Evolutionary conservation across 73 alveolate genomes (phyloP).

Genomic region (Tetrahymena borealis): DNA sequence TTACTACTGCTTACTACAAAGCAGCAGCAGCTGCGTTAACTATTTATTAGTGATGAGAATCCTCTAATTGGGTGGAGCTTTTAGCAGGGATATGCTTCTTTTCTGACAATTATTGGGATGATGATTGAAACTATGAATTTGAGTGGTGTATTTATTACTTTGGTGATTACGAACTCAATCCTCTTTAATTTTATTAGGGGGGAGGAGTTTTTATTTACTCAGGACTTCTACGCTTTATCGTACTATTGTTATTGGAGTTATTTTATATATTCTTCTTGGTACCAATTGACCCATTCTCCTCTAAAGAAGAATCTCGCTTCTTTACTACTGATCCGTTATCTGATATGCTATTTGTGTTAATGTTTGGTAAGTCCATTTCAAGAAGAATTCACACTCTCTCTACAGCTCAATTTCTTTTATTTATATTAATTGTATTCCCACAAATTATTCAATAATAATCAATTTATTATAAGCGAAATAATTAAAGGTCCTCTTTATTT

Average conservation of each 20-base stretch:
- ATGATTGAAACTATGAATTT: not conserved
- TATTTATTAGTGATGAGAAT: not conserved
- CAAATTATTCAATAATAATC: not conserved
- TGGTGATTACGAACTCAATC: not conserved
- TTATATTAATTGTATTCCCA: not conserved
- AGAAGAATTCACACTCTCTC: not conserved
- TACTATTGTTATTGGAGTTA: not conserved
- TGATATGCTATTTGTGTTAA: not conserved
- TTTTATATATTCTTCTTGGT: not conserved
- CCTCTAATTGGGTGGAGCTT: not conserved
- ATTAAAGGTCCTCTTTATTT: too few species aligned
- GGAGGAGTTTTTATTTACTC: not conserved
- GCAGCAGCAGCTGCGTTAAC: not conserved
- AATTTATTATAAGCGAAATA: not conserved
- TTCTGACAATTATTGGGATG: not conserved
- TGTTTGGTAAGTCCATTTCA: not conserved
- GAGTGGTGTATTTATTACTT: not conserved
- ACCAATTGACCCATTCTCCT: not conserved
- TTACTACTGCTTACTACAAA: not conserved
- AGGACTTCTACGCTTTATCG: not conserved
- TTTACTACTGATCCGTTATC: not conserved
- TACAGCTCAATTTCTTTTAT: not conserved
- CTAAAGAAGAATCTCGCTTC: not conserved
- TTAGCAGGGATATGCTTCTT: not conserved
- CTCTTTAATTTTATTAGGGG: not conserved